Evolutionary conservation across 495 filamentous ascomycete genomes (phyloP).

Genomic region (Evernia prunastri): DNA sequence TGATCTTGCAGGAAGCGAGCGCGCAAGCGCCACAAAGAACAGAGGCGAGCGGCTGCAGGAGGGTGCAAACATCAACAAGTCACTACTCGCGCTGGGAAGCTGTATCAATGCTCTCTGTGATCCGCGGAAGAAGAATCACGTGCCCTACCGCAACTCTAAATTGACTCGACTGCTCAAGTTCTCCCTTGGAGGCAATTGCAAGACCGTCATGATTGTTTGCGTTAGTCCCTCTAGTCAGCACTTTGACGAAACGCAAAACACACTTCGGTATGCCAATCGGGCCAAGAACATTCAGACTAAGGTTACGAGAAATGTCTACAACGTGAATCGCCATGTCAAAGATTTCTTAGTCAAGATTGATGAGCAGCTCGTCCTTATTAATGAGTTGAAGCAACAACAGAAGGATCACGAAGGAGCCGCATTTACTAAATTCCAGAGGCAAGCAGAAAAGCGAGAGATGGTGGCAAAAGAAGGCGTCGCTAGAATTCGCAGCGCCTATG

Average conservation of each 20-base stretch:
- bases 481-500: slow-evolving; percentile 75
- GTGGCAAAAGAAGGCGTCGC: slow-evolving; percentile 74
- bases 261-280: slow-evolving; percentile 91
- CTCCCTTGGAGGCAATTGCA: slow-evolving; percentile 94
- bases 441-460: slow-evolving; percentile 71
- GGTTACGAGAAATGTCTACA: slow-evolving; percentile 95
- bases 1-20: slow-evolving; percentile 92
- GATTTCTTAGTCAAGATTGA: slow-evolving; percentile 97
- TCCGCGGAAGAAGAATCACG: slow-evolving; percentile 82
- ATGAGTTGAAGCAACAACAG: slow-evolving; percentile 85
- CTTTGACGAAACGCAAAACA: slow-evolving; percentile 98
- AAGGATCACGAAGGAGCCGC: slow-evolving; percentile 82
- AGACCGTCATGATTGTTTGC: slow-evolving; percentile 99
- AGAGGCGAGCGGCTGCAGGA: slow-evolving; percentile 85
- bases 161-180: slow-evolving; percentile 95
- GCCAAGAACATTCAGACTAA: slow-evolving; percentile 99
- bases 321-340: slow-evolving; percentile 98
- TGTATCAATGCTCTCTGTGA: slow-evolving; percentile 99
- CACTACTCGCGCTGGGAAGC: slow-evolving; percentile 86
- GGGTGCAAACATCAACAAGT: slow-evolving; percentile 99
- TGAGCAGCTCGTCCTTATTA: slow-evolving; percentile 87
- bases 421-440: slow-evolving; percentile 84
- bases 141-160: slow-evolving; percentile 97
- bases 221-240: slow-evolving; percentile 94
- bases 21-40: slow-evolving; percentile 95